Evolutionary conservation across 2,329 filamentous ascomycete genomes (phyloP).

Genomic region (Talaromyces piceae): DNA sequence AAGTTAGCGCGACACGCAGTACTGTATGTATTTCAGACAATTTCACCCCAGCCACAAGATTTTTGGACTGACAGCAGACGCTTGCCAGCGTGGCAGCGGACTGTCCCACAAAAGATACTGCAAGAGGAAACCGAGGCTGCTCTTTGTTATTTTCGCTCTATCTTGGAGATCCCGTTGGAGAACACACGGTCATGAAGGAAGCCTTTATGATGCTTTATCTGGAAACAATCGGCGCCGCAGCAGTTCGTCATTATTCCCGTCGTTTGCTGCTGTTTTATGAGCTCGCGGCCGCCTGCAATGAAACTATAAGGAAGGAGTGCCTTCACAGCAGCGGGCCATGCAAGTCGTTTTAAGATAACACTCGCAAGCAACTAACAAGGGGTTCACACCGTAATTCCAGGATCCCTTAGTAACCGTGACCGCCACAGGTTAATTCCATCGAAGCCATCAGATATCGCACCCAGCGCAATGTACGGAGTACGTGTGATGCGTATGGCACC

Average conservation of each 20-base stretch:
- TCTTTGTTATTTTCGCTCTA: background rate
- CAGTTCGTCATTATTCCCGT: background rate
- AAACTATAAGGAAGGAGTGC: background rate
- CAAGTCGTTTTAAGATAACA: background rate
- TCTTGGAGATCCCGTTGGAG: background rate
- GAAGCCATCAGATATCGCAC: background rate
- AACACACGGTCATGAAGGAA: background rate
- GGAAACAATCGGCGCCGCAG: slow-evolving; percentile 1
- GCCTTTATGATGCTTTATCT: slow-evolving; percentile 3
- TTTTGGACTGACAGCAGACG: slow-evolving; percentile 23
- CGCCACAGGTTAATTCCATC: background rate
- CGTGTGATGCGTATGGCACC: background rate
- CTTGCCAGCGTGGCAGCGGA: slow-evolving; percentile 24
- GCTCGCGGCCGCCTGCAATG: background rate
- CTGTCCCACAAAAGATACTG: slow-evolving; percentile 10
- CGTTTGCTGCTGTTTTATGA: background rate
- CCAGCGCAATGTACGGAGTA: background rate
- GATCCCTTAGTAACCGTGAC: background rate
- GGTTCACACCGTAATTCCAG: background rate
- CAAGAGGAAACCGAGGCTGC: background rate
- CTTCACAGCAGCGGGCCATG: background rate
- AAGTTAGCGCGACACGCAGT: slow-evolving; percentile 12
- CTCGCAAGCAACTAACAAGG: background rate
- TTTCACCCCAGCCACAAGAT: slow-evolving; percentile 12
- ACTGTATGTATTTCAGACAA: slow-evolving; percentile 4